phyloP scores from a whole-genome alignment of 1,284 basidiomycete species.

The Albatrellus sp. region DNA sequence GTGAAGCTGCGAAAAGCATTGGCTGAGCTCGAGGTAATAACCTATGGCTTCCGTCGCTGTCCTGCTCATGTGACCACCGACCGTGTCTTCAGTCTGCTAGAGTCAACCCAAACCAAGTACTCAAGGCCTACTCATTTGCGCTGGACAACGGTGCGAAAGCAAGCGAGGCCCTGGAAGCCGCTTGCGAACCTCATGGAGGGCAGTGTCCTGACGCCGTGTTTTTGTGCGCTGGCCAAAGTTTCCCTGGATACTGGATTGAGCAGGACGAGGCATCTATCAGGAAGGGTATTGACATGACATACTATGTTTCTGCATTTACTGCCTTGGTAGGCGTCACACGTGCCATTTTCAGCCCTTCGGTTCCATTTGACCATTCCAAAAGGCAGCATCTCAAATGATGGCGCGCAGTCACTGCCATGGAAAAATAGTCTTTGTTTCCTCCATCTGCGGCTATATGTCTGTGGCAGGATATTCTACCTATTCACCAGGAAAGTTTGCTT shows the following conservation, averaged over 20 bases:
- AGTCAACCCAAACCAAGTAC: slow-evolving; percentile 38
- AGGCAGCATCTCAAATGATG: slow-evolving; percentile 53
- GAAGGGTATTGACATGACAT: slow-evolving; percentile 48
- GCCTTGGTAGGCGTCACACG: slow-evolving; percentile 48
- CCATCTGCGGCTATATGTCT: slow-evolving; percentile 71
- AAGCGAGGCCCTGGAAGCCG: slow-evolving; percentile 47
- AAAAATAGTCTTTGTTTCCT: slow-evolving; percentile 77
- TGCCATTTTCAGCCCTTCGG: not conserved
- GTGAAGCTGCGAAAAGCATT: not conserved
- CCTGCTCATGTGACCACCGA: not conserved
- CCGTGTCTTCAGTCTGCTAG: slow-evolving; percentile 25
- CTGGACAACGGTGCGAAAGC: slow-evolving; percentile 39
- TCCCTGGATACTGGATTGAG: slow-evolving; percentile 67
- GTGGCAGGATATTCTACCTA: slow-evolving; percentile 82
- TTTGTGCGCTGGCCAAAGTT: slow-evolving; percentile 62
- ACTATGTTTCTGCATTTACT: slow-evolving; percentile 70
- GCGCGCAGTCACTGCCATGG: slow-evolving; percentile 39
- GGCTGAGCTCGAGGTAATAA: not conserved
- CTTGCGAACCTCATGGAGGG: slow-evolving; percentile 38
- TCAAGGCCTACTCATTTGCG: slow-evolving; percentile 53
- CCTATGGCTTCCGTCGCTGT: not conserved
- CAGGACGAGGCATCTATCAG: slow-evolving; percentile 46
- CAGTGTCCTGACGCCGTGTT: slow-evolving; percentile 64
- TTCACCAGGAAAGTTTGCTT: slow-evolving; percentile 80
- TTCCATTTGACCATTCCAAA: not conserved